A percentile compares a stretch with the other conserved stretches of the same genome.
phyloP scores from a whole-genome alignment of 441 rosid species.

The Populus tomentosa region DNA sequence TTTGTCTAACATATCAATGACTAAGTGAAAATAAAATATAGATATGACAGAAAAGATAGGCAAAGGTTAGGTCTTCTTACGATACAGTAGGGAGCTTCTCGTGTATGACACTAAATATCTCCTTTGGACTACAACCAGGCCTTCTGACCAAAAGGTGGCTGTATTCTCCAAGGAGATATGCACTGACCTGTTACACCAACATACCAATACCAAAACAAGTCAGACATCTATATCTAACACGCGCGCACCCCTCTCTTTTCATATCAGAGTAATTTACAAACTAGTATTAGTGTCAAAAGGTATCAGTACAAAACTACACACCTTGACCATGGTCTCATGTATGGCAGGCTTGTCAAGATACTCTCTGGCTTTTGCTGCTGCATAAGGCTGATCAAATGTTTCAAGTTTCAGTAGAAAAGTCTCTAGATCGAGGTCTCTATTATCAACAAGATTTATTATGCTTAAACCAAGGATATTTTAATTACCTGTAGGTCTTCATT shows the following conservation, averaged over 20 bases:
- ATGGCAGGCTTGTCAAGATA: conserved; percentile 90
- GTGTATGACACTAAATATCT: conserved; percentile 75
- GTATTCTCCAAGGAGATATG: conserved; percentile 93
- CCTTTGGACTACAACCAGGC: conserved; percentile 96
- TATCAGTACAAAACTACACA: conserved; percentile 36
- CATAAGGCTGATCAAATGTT: conserved; percentile 70
- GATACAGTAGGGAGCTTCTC: conserved; percentile 97
- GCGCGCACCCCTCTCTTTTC: background rate
- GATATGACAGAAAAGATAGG: conserved; percentile 1
- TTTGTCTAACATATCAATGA: conserved; percentile 11
- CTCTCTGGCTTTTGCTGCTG: conserved; percentile 91
- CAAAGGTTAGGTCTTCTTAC: conserved; percentile 50
- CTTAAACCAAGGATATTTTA: conserved; percentile 14
- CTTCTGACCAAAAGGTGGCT: conserved; percentile 94
- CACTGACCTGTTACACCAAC: conserved; percentile 70
- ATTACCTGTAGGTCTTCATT: conserved; percentile 97
- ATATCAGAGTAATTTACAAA: background rate
- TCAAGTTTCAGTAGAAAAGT: conserved; percentile 24
- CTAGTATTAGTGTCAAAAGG: background rate
- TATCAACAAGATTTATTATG: conserved; percentile 10
- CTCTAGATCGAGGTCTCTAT: conserved; percentile 15
- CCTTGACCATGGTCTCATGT: conserved; percentile 99
- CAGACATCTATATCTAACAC: background rate
- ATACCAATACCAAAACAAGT: background rate
- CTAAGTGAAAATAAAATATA: conserved; percentile 11